Evolutionary conservation across 2,329 filamentous ascomycete genomes (phyloP), one percentile per base, ranked within the genome.

Genomic region (Davidsoniella neocaledoniae): DNA sequence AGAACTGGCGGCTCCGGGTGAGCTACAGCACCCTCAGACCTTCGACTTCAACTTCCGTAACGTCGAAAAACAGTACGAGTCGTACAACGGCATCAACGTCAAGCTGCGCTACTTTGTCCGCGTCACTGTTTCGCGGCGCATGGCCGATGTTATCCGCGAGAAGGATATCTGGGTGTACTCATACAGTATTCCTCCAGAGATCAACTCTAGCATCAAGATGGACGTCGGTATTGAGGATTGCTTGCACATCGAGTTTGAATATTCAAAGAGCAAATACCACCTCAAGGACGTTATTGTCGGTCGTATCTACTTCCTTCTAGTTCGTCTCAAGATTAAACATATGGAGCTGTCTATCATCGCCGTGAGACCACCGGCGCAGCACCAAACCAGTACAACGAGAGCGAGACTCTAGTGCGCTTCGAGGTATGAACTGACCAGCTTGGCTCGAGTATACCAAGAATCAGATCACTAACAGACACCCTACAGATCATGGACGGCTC

Each of bases 1-100:
- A 67, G 91, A 98, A 68, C 80, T 98, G 39, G 91, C 91, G 16
- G 88, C 91, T 16, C 91, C 91, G 2, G 91, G 91, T 65, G 91
- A 98, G 71, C 83, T 98, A 52, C 91, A 96, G 64, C 93, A 98
- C 68, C 91, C 91, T 41, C 91, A 98, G 70, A 95, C 88, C 45
- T 95, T 94, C 66, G 86, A 94, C 58, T 98, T 98, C 77, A 94
- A 95, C 71, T 98, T 98, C 78, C 96, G 96, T 68, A 98, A 96
- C 66, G 87, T 98, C 60, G 91, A 98, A 76, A 98, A 98, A 73
- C 88, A 94, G 66, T 98, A 98, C 74, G 93, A 98, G 69, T 95
- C 88, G 56, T 98, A 98, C 74, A 94, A 94, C 64, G 91, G 91
- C 62, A 98, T 98, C 77, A 98, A 98, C 63, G 91, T 98, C 61